Percentiles rank a stretch among this genome's conserved stretches.
These are phyloP conservation scores for Malus sylvestris DNA, from an alignment of 306 rosid genomes.

Conservation along the genomic window DNA sequence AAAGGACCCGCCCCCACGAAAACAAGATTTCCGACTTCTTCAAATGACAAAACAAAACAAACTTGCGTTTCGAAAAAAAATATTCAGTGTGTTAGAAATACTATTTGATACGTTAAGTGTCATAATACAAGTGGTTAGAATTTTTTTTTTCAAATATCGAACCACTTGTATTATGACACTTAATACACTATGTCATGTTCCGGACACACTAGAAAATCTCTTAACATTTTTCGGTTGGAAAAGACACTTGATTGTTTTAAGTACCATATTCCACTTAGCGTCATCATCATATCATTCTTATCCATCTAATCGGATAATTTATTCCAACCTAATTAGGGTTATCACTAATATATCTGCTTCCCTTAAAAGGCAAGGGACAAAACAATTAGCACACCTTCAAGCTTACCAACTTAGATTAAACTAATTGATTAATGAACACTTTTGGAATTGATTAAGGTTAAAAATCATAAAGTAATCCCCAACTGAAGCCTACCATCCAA, in stretches of 20 bases:
- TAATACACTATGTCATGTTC: accelerated
- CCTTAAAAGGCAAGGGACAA: conserved; percentile 49
- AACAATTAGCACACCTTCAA: not conserved
- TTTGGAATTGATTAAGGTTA: not conserved
- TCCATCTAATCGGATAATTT: not conserved
- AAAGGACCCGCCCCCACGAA: conserved; percentile 8
- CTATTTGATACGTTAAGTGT: no score
- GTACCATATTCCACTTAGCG: not conserved
- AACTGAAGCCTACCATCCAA: conserved; percentile 2
- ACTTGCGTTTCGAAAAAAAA: conserved; percentile 20
- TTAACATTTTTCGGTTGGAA: conserved; percentile 28
- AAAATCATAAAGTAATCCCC: conserved; percentile 2
- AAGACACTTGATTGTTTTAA: conserved; percentile 10
- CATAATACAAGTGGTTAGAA: no score
- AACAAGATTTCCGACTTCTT: conserved; percentile 23
- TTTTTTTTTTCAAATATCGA: no score
- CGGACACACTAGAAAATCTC: no score
- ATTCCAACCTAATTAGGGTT: not conserved
- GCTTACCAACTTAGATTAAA: not conserved
- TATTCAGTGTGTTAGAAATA: no score
- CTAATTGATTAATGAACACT: conserved; percentile 5
- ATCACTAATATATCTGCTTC: conserved; percentile 18
- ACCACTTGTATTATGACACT: no score
- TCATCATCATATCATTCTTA: conserved; percentile 22
- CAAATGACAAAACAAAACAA: conserved; percentile 20